Evolutionary conservation across 345 rosid species (phyloP).

Genomic region (Acer negundo): DNA sequence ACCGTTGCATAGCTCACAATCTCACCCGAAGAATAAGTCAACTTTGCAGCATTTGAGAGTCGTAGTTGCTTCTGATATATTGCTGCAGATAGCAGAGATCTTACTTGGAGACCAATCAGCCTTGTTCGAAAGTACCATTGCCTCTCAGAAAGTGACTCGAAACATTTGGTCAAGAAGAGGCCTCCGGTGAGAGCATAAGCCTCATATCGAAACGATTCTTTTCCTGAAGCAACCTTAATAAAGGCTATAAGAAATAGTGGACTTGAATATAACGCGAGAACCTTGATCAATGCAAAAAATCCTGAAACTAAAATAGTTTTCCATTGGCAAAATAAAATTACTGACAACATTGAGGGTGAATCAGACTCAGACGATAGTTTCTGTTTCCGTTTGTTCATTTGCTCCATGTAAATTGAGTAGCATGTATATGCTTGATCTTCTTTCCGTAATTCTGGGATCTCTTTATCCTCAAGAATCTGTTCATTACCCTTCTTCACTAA

Average conservation of each 20-base stretch:
- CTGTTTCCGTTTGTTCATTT: constrained; percentile 25
- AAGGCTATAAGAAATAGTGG: constrained; percentile 49
- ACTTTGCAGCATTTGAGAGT: constrained; percentile 38
- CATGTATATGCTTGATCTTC: constrained; percentile 45
- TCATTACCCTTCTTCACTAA: constrained; percentile 48
- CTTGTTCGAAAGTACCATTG: constrained; percentile 46
- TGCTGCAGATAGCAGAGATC: constrained; percentile 49
- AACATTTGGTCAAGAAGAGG: constrained; percentile 40
- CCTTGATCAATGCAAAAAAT: constrained; percentile 48
- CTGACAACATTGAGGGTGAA: constrained; percentile 31
- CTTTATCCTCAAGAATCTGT: constrained; percentile 39
- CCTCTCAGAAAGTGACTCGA: constrained; percentile 54
- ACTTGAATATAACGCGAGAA: constrained; percentile 28
- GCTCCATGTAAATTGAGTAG: constrained; percentile 34
- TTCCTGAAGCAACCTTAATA: constrained; percentile 40
- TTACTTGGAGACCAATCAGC: constrained; percentile 41
- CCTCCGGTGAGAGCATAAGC: constrained; percentile 39
- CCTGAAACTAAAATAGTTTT: constrained; percentile 45
- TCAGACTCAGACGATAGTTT: constrained; percentile 25
- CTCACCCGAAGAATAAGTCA: constrained; percentile 41
- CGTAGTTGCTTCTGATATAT: constrained; percentile 50
- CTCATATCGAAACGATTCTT: constrained; percentile 30
- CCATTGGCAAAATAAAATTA: constrained; percentile 33
- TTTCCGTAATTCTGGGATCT: constrained; percentile 44
- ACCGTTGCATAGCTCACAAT: constrained; percentile 43